Evolutionary conservation across 1,284 basidiomycete genomes (phyloP).

Genomic region (Wolfiporia cocos): DNA sequence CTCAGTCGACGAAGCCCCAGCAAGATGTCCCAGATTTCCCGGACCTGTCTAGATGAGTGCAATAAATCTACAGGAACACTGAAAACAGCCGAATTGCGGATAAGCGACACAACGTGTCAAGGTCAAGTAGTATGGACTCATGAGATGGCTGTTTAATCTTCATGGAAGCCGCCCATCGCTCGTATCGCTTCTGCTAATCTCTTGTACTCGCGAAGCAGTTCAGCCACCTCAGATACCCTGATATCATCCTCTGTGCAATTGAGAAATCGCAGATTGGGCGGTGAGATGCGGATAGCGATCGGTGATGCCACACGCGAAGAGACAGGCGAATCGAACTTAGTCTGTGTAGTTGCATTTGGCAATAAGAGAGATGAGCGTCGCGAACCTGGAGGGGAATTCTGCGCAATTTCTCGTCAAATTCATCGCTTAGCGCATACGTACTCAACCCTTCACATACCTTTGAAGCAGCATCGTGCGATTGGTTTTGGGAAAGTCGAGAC

Average conservation of each 20-base stretch:
- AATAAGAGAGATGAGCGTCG: conserved; percentile 41
- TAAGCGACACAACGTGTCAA: no score
- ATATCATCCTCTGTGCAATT: conserved; percentile 69
- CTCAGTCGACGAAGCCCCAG: no score
- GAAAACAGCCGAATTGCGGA: no score
- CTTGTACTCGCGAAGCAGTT: conserved; percentile 72
- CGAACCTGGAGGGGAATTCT: conserved; percentile 40
- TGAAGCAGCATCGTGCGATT: conserved; percentile 12
- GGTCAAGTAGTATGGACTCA: no score
- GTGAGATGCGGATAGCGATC: conserved; percentile 31
- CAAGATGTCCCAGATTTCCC: no score
- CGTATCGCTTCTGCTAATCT: conserved; percentile 44
- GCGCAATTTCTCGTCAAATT: no score
- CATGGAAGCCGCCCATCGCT: conserved; percentile 35
- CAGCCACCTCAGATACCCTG: conserved; percentile 66
- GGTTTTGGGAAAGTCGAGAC: conserved; percentile 34
- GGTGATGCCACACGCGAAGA: conserved; percentile 44
- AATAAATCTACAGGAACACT: no score
- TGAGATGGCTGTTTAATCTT: no score
- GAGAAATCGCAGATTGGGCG: conserved; percentile 62
- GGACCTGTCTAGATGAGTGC: no score
- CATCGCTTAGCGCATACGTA: no score
- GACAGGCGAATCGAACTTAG: conserved; percentile 33
- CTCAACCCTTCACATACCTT: conserved; percentile 17
- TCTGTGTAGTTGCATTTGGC: conserved; percentile 16